Conservation (phyloP, 352 stramenopile species). For the Globisporangium middletonii region DNA sequence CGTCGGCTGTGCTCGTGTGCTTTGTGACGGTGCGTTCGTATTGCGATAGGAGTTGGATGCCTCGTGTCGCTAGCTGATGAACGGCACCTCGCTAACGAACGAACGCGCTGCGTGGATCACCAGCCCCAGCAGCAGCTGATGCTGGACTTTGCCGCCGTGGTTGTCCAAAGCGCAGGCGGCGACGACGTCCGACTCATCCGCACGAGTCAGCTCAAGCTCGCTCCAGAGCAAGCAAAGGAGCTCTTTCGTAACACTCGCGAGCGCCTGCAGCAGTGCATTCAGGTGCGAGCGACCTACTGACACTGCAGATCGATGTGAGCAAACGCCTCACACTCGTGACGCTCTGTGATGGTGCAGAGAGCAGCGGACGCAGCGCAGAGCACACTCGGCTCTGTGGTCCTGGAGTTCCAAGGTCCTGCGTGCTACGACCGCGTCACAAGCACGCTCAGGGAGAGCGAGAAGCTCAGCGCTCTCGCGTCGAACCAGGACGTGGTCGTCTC, state of each 20-base stretch:
- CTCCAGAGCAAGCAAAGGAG: constrained; percentile 21
- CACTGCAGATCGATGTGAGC: background rate
- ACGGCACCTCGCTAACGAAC: background rate
- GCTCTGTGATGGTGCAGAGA: constrained; percentile 17
- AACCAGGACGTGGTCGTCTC: constrained; percentile 21
- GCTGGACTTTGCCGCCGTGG: constrained; percentile 36
- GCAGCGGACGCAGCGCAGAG: constrained; percentile 20
- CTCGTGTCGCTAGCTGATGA: background rate
- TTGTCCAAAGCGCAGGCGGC: constrained; percentile 12
- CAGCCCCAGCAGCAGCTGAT: constrained; percentile 39
- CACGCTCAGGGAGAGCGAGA: constrained; percentile 14
- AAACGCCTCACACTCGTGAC: background rate
- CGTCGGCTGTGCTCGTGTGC: constrained; percentile 27
- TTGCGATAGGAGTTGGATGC: background rate
- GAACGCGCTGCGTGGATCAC: background rate
- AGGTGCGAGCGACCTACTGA: background rate
- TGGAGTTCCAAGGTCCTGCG: constrained; percentile 46
- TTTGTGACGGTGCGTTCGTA: constrained; percentile 25
- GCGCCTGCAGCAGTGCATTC: constrained; percentile 2
- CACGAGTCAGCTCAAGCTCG: constrained; percentile 49
- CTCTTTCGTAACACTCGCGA: constrained; percentile 23
- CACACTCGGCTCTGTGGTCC: constrained; percentile 35
- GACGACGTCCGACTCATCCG: constrained; percentile 28
- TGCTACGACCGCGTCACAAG: constrained; percentile 16
- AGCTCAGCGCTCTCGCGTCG: constrained; percentile 13